Evolutionary conservation across 768 basidiomycete species (phyloP), one percentile per base, ranked within the genome.

Genomic region (Tephrocybe rancida): DNA sequence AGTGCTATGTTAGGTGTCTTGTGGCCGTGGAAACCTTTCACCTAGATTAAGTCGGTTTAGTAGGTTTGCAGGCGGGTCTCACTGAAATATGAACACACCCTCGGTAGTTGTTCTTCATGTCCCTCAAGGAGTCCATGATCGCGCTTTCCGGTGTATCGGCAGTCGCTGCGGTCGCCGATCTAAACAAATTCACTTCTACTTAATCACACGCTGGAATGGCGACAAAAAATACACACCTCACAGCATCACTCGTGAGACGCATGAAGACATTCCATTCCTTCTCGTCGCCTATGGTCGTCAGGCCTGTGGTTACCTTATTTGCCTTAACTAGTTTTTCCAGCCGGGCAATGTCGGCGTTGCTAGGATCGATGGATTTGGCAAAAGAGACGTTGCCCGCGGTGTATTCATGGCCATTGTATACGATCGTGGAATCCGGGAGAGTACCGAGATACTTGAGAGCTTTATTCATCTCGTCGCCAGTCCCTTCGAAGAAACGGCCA

Each of bases 231-330:
- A 75, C 85, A 55, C 60, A 92, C 92, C 75, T 75, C 29, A 95
- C 82, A 5, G 83, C 76, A 4, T 77, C 74, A 56, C 74, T 83
- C 4, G 78, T 71, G 10, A 94, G 71, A 16, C 94, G 82, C 92
- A 97, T 94, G 70, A 98, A 98, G 7, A 93, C 86, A 70, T 98
- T 98, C 91, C 92, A 95, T 58, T 84, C 76, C 73, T 94, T 95
- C 75, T 98, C 96, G 60, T 98, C 90, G 0, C 82, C 90, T 45
- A 98, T 95, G 0, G 94, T 97, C 11, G 90, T 88, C 65, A 87
- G 73, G 35, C 95, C 94, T 3, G 88, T 84, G 3, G 89, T 93
- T 41, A 83, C 69, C 50, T 77, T 64, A 62, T 92, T 86, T 42
- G 76, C 73, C 46, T 79, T 65, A 21, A 82, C 80, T 18, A 92